A percentile compares a stretch with the other conserved stretches of the same genome.
These are phyloP conservation scores for Opeltia flavorubescens DNA, from an alignment of 495 filamentous ascomycete genomes.

Conservation along the genomic window DNA sequence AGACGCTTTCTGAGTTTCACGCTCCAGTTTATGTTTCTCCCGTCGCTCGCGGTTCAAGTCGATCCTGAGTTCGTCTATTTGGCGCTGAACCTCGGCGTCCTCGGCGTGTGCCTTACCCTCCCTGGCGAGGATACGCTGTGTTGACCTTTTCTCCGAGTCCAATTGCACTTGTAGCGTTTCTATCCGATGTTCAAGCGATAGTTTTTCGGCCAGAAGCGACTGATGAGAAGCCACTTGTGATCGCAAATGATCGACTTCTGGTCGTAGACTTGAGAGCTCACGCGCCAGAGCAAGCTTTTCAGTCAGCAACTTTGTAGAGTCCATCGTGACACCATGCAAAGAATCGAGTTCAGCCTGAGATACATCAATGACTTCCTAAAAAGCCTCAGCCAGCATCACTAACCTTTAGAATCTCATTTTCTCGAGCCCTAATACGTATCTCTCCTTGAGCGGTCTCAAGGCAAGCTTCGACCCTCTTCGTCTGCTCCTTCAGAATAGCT, in stretches of 20 bases:
- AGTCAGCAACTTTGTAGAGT: constrained; percentile 53
- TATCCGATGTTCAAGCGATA: constrained; percentile 59
- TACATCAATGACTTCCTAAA: not conserved
- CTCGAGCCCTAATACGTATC: constrained; percentile 41
- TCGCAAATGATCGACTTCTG: constrained; percentile 65
- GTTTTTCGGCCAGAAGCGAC: constrained; percentile 54
- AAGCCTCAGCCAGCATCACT: not conserved
- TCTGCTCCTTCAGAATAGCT: constrained; percentile 40
- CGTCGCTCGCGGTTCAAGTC: constrained; percentile 32
- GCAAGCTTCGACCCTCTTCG: constrained; percentile 42
- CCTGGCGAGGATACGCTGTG: constrained; percentile 44
- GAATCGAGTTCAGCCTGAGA: constrained; percentile 53
- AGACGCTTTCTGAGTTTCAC: constrained; percentile 18
- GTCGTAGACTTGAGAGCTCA: constrained; percentile 54
- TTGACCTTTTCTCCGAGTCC: constrained; percentile 58
- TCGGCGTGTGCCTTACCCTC: constrained; percentile 27
- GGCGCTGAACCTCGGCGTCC: constrained; percentile 29
- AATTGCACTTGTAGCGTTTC: constrained; percentile 64
- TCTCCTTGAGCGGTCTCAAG: constrained; percentile 40
- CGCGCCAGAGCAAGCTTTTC: constrained; percentile 64
- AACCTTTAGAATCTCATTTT: constrained; percentile 58
- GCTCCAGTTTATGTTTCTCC: constrained; percentile 24
- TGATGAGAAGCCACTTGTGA: constrained; percentile 54
- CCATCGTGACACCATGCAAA: constrained; percentile 44
- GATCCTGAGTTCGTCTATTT: constrained; percentile 27